phyloP scores from a whole-genome alignment of 73 alveolate species.

The Paramecium caudatum region DNA sequence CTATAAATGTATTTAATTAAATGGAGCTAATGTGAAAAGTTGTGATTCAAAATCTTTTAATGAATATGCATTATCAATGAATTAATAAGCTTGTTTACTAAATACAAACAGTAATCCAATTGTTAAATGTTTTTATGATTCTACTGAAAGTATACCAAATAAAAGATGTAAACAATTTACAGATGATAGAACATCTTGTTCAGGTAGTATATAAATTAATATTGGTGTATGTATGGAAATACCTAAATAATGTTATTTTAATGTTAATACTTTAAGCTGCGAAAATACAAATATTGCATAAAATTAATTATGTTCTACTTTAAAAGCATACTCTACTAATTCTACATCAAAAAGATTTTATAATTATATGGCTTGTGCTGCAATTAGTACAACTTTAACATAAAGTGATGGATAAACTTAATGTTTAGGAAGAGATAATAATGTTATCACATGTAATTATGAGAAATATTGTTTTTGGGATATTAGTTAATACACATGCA shows the following conservation, averaged over 20 bases:
- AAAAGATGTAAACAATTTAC: slow-evolving; percentile 38
- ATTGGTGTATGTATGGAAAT: slow-evolving; percentile 1
- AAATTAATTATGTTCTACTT: slow-evolving; percentile 1
- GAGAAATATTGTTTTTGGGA: slow-evolving; percentile 61
- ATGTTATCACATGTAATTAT: not conserved
- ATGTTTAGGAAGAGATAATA: not conserved
- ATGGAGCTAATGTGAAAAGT: too few relatives aligned
- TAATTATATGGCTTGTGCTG: slow-evolving; percentile 3
- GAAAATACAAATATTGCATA: not conserved
- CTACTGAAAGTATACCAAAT: not conserved
- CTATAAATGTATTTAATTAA: too few relatives aligned
- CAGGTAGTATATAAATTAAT: not conserved
- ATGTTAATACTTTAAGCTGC: not conserved
- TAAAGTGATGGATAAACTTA: not conserved
- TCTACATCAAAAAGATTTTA: not conserved
- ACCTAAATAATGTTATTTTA: not conserved
- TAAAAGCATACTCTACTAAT: too few relatives aligned
- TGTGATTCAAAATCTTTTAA: too few relatives aligned
- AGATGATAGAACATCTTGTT: slow-evolving; percentile 17
- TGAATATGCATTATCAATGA: too few relatives aligned
- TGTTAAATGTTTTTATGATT: not conserved
- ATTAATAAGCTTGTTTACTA: slow-evolving; percentile 3
- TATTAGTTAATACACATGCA: not conserved
- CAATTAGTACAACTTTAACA: not conserved
- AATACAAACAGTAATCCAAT: not conserved